Evolutionary conservation across 1,284 basidiomycete genomes (phyloP), one percentile per base, ranked within the genome.

Genomic region (Chiua sp.): DNA sequence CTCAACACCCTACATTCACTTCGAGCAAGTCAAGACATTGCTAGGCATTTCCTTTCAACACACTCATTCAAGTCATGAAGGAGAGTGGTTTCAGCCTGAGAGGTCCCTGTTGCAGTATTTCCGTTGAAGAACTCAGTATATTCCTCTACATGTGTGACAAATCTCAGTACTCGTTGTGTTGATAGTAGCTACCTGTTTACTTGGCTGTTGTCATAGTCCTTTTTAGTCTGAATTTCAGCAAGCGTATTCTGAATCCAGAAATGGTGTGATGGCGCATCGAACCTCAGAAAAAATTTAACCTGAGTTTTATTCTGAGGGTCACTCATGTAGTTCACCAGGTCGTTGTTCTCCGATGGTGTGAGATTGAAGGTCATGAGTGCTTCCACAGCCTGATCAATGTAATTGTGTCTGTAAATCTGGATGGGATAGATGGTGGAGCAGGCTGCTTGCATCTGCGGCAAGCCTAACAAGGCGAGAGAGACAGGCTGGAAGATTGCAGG

Each of bases 271-370:
- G 18, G 11, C 3, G 1, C 1, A 16, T 55, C 7, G 7, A 61
- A 59, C 13, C 26, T 51, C 15, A 59, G 32, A 11, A 59, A 60
- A 33, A 60, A 53, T 2, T 22, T 58, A 2, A 59, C 35, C 3
- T 7, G 2, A 0, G 0, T 23, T 11, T 48, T 52, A 16, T 62
- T 62, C 7, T 47, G 28, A 0, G 10, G 8, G 13, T 62, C 7
- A 7, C 51, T 32, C 55, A 62, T 62, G 23, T 56, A 62, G 4
- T 33, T 7, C 3, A 51, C 23, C 2, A 62, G n/a, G 18, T 37
- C 13, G 16, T 42, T 53, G 20, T 47, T 56, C 4, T 56, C 26
- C 26, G 26, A 26, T 26, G 26, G 26, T 3, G 26, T 26, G 26
- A 26, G 26, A 26, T 26, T 26, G 26, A 26, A 26, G 26, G 26